These are phyloP conservation scores for Aspergillus sp. DNA, from an alignment of 2,329 filamentous ascomycete species.

Conservation along the genomic window DNA sequence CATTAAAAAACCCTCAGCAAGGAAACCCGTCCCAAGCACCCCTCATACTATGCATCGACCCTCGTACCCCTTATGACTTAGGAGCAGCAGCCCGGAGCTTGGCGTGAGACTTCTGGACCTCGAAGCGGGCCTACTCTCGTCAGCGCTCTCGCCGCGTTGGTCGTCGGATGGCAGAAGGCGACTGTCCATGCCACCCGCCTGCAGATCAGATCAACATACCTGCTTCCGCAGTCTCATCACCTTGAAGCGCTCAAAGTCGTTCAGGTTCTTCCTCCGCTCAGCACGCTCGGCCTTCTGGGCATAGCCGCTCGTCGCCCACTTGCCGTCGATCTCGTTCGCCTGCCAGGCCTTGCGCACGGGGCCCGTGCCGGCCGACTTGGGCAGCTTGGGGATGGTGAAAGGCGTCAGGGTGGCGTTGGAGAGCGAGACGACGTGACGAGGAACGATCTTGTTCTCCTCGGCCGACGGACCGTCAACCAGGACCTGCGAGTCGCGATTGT, in stretches of 20 bases:
- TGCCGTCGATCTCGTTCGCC: conserved; percentile 79
- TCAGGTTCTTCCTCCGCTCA: conserved; percentile 79
- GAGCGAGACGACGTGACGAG: conserved; percentile 79
- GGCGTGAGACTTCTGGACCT: conserved; percentile 91
- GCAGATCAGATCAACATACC: conserved; percentile 53
- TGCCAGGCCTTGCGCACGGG: conserved; percentile 84
- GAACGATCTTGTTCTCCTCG: conserved; percentile 67
- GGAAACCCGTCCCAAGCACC: conserved; percentile 32
- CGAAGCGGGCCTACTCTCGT: conserved; percentile 81
- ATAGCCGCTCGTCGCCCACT: conserved; percentile 87
- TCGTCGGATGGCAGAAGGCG: too few relatives aligned
- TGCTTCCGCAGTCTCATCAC: conserved; percentile 99
- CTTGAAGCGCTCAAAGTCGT: conserved; percentile 99
- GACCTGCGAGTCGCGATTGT: conserved; percentile 50
- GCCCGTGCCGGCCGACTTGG: conserved; percentile 73
- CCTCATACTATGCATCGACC: conserved; percentile 36
- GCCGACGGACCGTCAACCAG: conserved; percentile 90
- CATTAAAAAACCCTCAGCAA: conserved; percentile 28
- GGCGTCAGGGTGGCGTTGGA: conserved; percentile 79
- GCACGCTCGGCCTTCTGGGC: conserved; percentile 85
- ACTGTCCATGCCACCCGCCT: too few relatives aligned
- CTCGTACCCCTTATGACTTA: conserved; percentile 43
- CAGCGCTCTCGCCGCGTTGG: too few relatives aligned
- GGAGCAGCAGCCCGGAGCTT: conserved; percentile 79
- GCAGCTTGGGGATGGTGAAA: conserved; percentile 76